These are phyloP conservation scores for Friedmanniomyces endolithicus DNA, from an alignment of 495 filamentous ascomycete genomes.

Conservation along the genomic window DNA sequence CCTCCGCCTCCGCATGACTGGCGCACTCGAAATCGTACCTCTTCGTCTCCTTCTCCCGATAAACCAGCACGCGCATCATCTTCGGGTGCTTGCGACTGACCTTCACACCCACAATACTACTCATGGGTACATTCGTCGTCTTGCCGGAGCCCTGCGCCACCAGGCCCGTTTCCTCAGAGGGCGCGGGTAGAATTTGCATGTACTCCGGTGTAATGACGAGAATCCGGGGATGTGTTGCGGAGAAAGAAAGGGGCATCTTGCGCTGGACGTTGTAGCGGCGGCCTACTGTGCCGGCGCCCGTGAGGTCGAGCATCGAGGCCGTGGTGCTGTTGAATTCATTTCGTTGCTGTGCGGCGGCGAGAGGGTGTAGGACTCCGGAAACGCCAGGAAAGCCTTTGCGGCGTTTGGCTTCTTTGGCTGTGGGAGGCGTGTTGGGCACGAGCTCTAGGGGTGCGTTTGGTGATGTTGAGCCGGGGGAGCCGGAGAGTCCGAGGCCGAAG, in stretches of 20 bases:
- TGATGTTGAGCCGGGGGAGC: conserved; percentile 67
- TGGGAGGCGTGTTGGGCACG: conserved; percentile 27
- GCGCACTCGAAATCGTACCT: conserved; percentile 92
- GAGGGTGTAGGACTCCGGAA: conserved; percentile 1
- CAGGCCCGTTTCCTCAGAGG: conserved; percentile 14
- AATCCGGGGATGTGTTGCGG: conserved; percentile 68
- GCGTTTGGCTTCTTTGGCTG: conserved; percentile 11
- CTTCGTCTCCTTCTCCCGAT: conserved; percentile 75
- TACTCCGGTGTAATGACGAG: conserved; percentile 91
- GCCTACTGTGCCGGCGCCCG: conserved; percentile 32
- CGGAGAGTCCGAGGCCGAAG: conserved; percentile 48
- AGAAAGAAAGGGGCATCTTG: conserved; percentile 88
- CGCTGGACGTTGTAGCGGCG: conserved; percentile 85
- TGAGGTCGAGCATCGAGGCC: conserved; percentile 28
- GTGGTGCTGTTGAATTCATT: conserved; percentile 1
- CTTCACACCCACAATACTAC: conserved; percentile 85
- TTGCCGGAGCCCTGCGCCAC: conserved; percentile 34
- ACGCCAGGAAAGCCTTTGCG: conserved; percentile 6
- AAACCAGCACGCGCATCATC: conserved; percentile 77
- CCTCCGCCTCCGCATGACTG: conserved; percentile 63
- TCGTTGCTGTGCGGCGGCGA: neutral
- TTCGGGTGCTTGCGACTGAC: conserved; percentile 81
- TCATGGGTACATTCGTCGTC: conserved; percentile 82
- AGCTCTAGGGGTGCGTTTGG: conserved; percentile 65
- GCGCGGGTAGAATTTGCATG: conserved; percentile 78